Evolutionary conservation across 805 yeast genomes (phyloP), one percentile per base, ranked within the genome.

Genomic region (Ogataea populi-albae): DNA sequence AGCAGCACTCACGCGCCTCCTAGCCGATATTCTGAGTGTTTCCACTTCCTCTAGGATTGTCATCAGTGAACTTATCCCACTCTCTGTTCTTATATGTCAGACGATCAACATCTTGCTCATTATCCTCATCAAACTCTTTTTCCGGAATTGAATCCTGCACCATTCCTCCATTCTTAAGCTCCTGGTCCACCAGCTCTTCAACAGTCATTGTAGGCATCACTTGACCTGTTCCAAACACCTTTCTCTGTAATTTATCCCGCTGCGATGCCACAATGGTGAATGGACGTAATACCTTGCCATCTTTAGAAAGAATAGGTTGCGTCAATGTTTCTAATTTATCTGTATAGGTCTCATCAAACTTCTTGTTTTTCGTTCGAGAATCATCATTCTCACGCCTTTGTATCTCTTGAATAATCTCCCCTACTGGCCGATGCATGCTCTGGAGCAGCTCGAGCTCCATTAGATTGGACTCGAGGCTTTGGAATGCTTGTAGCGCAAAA

Each of bases 61-160:
- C 76, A 44, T 93, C 98, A 30, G 79, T 79, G 69, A 91, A 93
- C 42, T 85, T 94, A 61, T 93, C 98, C 98, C 98, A 93, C 26
- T 75, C 73, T 38, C 98, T 71, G 37, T 81, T 77, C 53, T 84
- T 79, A 49, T 81, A 74, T 4, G 95, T 88, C 45, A 79, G 81
- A 21, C 52, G 51, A 47, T 83, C 86, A n/a, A 65, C 71, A 45
- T 62, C 68, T 16, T 72, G 80, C 17, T 69, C 65, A 43, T 82
- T 76, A 43, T 83, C 87, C 38, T 81, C 87, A 36, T 77, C 79
- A 15, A 62, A 66, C 26, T 71, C 73, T 4, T 67, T 69, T 47
- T 66, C 55, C 34, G 64, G 48, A 36, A 63, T 57, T 40, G 63
- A 57, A 54, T 59, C 79, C 54, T 57, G 65, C 25, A 75, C 67